A percentile compares a stretch with the other conserved stretches of the same genome.
phyloP scores from a whole-genome alignment of 2,329 filamentous ascomycete species.

The Plectosphaerella sp. region DNA sequence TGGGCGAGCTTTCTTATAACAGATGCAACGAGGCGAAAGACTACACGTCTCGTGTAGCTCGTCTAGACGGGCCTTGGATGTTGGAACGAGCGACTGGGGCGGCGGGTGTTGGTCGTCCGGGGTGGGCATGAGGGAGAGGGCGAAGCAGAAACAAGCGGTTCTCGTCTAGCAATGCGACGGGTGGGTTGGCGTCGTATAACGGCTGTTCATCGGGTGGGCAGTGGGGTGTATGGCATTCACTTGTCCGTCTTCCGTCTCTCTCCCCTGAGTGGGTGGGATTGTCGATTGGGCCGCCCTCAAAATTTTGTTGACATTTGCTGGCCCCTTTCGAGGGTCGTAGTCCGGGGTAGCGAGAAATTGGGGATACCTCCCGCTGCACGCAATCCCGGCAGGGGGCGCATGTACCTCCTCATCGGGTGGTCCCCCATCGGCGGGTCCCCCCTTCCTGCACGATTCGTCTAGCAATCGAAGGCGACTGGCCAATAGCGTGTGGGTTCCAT shows the following conservation, averaged over 20 bases:
- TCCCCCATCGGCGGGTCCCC: not conserved
- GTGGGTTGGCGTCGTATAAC: not conserved
- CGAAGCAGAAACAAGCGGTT: not conserved
- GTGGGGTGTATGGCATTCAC: not conserved
- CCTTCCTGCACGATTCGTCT: conserved; percentile 1
- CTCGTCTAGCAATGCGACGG: not conserved
- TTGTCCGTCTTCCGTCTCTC: not conserved
- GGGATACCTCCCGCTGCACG: not conserved
- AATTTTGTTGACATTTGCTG: not conserved
- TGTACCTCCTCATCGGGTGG: not conserved
- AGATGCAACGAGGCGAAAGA: not conserved
- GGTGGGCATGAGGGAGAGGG: not conserved
- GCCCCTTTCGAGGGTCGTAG: not conserved
- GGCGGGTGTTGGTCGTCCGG: not conserved
- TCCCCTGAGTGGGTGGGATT: not conserved
- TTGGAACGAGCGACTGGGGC: not conserved
- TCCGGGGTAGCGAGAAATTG: not conserved
- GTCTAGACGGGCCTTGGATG: not conserved
- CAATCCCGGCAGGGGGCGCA: not conserved
- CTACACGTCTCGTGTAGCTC: conserved; percentile 12
- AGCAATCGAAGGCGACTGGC: not conserved
- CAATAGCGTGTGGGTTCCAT: not conserved
- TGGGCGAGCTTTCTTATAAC: conserved; percentile 6
- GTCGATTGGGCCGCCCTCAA: not conserved
- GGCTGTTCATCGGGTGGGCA: not conserved